A percentile compares a stretch with the other conserved stretches of the same genome.
phyloP scores from a whole-genome alignment of 768 basidiomycete species.

The Tephrocybe rancida region DNA sequence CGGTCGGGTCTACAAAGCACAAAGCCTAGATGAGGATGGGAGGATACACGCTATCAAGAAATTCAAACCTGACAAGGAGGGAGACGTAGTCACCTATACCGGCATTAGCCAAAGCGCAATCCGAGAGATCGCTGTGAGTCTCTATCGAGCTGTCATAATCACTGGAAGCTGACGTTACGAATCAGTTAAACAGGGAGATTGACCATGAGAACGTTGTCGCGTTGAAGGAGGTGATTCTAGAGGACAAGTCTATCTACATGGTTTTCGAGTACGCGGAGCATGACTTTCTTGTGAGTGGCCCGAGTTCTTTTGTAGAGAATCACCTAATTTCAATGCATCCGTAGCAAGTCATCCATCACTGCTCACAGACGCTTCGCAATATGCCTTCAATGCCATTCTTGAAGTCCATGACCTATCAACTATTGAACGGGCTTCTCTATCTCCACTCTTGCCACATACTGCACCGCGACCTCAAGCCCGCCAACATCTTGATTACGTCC shows the following conservation, averaged over 20 bases:
- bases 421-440: slow-evolving; percentile 92
- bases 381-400: slow-evolving; percentile 78
- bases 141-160: slow-evolving; percentile 2
- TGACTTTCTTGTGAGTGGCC: slow-evolving; percentile 82
- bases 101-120: slow-evolving; percentile 98
- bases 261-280: slow-evolving; percentile 99
- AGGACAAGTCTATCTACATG: slow-evolving; percentile 99
- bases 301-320: background rate
- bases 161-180: background rate
- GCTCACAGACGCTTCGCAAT: slow-evolving; percentile 85
- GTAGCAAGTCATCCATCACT: slow-evolving; percentile 98
- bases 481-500: slow-evolving; percentile 95
- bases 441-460: slow-evolving; percentile 94
- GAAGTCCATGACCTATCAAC: slow-evolving; percentile 93
- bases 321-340: background rate
- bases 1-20: slow-evolving; percentile 97
- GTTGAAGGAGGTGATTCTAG: slow-evolving; percentile 92
- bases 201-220: slow-evolving; percentile 90
- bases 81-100: slow-evolving; percentile 93
- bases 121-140: slow-evolving; percentile 89
- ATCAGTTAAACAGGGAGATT: slow-evolving; percentile 85
- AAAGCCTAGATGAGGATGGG: slow-evolving; percentile 69
- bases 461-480: slow-evolving; percentile 97
- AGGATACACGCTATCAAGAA: slow-evolving; percentile 96
- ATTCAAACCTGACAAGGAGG: slow-evolving; percentile 99